A percentile compares a stretch with the other conserved stretches of the same genome.
Conservation (phyloP, 2,329 filamentous ascomycete genomes). For the Claviceps lovelessii region DNA sequence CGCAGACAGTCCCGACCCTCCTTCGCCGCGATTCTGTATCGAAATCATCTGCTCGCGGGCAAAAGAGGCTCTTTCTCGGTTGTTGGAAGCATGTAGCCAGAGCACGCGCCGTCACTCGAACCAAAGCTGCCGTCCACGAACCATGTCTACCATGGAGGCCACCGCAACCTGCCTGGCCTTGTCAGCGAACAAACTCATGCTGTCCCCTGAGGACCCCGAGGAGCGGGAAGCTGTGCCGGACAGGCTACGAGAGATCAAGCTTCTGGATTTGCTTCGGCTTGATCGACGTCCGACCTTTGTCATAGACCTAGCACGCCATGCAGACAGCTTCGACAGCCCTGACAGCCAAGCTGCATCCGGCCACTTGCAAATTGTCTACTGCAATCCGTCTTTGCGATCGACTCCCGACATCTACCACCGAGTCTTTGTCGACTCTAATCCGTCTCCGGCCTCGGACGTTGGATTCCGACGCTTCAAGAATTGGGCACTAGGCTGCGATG, state of each 20-base stretch:
- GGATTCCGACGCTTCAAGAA: conserved; percentile 3
- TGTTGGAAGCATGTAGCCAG: neutral
- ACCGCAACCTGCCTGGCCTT: neutral
- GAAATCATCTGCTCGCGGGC: neutral
- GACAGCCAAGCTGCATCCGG: conserved; percentile 1
- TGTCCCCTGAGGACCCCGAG: neutral
- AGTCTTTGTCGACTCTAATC: neutral
- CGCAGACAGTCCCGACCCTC: neutral
- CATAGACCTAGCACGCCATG: conserved; percentile 11
- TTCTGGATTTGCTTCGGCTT: conserved; percentile 25
- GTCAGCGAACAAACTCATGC: neutral
- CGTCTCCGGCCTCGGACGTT: neutral
- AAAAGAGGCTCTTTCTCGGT: neutral
- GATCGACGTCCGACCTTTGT: conserved; percentile 30
- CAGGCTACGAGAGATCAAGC: conserved; percentile 15
- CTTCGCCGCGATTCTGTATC: neutral
- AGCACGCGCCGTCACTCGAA: neutral
- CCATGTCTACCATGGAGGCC: neutral
- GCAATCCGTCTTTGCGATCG: conserved; percentile 16
- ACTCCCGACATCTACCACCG: conserved; percentile 1
- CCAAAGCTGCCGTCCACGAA: neutral
- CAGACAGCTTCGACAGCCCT: conserved; percentile 2
- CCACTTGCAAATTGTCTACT: conserved; percentile 17
- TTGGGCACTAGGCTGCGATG: neutral
- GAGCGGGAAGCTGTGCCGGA: neutral